Conservation (phyloP, 805 yeast genomes). For the Pichia thaimueangensis region DNA sequence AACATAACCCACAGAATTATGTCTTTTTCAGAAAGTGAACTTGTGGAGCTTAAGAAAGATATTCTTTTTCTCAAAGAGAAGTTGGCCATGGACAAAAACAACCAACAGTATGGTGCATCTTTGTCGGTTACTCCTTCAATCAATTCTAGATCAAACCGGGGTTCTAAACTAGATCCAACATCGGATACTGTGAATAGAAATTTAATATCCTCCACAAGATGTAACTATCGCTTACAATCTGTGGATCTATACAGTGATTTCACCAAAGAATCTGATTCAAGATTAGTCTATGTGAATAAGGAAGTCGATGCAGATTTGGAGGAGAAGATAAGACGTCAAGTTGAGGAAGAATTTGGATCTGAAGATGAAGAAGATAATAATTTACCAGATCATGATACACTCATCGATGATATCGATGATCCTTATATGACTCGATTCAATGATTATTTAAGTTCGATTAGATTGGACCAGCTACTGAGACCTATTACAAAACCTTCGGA, state of each 20-base stretch:
- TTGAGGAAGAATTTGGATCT: slow-evolving; percentile 26
- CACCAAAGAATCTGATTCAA: slow-evolving; percentile 16
- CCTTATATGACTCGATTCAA: slow-evolving; percentile 11
- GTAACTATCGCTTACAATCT: slow-evolving; percentile 18
- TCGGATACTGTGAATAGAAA: slow-evolving; percentile 23
- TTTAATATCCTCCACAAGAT: slow-evolving; percentile 20
- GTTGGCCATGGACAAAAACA: slow-evolving; percentile 8
- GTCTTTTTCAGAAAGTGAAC: slow-evolving; percentile 7
- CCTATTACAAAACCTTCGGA: slow-evolving; percentile 83
- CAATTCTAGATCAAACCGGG: slow-evolving; percentile 20
- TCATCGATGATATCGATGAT: slow-evolving; percentile 18
- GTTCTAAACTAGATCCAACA: slow-evolving; percentile 25
- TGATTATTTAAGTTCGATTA: slow-evolving; percentile 40
- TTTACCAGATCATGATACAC: not conserved
- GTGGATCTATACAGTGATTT: slow-evolving; percentile 16
- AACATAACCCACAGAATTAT: not conserved
- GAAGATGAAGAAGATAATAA: slow-evolving; percentile 18
- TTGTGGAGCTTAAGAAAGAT: slow-evolving; percentile 14
- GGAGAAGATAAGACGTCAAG: slow-evolving; percentile 21
- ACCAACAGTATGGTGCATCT: slow-evolving; percentile 15
- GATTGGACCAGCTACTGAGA: slow-evolving; percentile 54
- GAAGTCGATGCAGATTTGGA: slow-evolving; percentile 18
- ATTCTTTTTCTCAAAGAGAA: slow-evolving; percentile 21
- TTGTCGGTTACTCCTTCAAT: slow-evolving; percentile 12
- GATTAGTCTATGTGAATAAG: slow-evolving; percentile 24